phyloP scores from a whole-genome alignment of 2,329 filamentous ascomycete species.

The Aspergillus sp. region DNA sequence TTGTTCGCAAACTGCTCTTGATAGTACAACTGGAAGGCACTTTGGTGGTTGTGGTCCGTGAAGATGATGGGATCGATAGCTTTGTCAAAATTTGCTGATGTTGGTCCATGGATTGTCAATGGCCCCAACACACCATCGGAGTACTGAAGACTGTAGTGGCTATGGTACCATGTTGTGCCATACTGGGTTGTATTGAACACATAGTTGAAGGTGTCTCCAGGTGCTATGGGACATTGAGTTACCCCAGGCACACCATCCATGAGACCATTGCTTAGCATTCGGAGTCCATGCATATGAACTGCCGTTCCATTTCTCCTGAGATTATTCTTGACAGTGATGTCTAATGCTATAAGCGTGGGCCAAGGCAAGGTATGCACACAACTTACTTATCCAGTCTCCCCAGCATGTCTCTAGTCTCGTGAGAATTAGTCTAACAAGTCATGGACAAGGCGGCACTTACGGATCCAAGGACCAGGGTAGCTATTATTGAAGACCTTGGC shows the following conservation, averaged over 20 bases:
- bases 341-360: neutral
- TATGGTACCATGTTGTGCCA: conserved; percentile 13
- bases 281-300: conserved; percentile 11
- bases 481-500: neutral
- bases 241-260: conserved; percentile 11
- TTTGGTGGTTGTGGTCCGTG: conserved; percentile 8
- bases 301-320: conserved; percentile 8
- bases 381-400: conserved; percentile 8
- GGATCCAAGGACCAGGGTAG: conserved; percentile 11
- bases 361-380: neutral
- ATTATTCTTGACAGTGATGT: conserved; percentile 9
- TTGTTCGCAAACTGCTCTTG: conserved; percentile 4
- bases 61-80: conserved; percentile 8
- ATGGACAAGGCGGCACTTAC: neutral
- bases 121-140: conserved; percentile 6
- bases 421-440: neutral
- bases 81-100: conserved; percentile 2
- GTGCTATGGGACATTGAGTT: conserved; percentile 10
- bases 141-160: conserved; percentile 14
- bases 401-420: conserved; percentile 6
- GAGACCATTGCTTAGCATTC: neutral
- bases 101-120: conserved; percentile 11
- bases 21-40: conserved; percentile 8
- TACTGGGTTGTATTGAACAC: conserved; percentile 11
- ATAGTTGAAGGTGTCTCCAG: conserved; percentile 4